Evolutionary conservation across 345 rosid genomes (phyloP), one percentile per base, ranked within the genome.

Genomic region (Nasturtium officinale): DNA sequence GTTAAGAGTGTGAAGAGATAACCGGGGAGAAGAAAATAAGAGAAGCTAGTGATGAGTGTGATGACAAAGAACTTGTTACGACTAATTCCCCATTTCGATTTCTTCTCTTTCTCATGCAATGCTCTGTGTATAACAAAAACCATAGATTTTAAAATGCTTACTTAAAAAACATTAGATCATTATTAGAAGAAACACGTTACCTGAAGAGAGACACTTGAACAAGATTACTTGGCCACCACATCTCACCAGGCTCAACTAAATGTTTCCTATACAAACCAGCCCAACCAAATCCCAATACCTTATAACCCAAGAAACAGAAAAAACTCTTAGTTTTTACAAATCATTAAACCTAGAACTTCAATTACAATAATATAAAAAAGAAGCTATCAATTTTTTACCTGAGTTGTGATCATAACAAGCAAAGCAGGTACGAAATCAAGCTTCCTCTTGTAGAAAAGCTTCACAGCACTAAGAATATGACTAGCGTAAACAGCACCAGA

Each of bases 231-330:
- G 97, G 97, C 97, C 96, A 89, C 97, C 97, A 91, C 96, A 91
- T 91, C 18, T 83, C 97, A 65, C 82, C 88, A 7, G 97, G 93
- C 74, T 91, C 97, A 30, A 91, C 88, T 52, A 91, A 82, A 61
- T 87, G 87, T 58, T 80, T 58, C 26, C 63, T 35, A 35, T 78
- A 51, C 88, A 89, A 18, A 59, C 96, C 96, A 23, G 96, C 96
- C 96, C 96, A 91, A 8, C 97, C 97, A 72, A 87, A 91, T 17
- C 93, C 96, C 51, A 91, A 73, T 9, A 91, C 83, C 97, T 91
- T 60, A 67, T 42, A 65, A 3, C 6, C 86, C 90, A 62, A 91
- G 74, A 16, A 89, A 80, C 86, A 43, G 2, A 20, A 5, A 23
- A 7, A 17, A 0, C 38, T 9, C 43, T 62, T 23, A 75, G 29